Evolutionary conservation across 2,329 filamentous ascomycete species (phyloP).

Genomic region (Lasiodiplodia gonubiensis): DNA sequence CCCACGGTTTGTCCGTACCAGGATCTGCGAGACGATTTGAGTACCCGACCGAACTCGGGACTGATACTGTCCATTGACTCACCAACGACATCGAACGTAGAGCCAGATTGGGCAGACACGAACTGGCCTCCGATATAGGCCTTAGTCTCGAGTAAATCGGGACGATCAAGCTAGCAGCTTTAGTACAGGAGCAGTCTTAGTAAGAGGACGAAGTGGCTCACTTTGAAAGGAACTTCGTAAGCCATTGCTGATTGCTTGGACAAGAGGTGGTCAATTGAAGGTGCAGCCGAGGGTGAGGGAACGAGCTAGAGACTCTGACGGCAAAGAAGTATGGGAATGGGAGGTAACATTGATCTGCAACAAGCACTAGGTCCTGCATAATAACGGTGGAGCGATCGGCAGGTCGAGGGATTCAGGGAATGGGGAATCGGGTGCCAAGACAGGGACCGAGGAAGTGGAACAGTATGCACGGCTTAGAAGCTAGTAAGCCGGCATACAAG

Average conservation of each 20-base stretch:
- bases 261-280: not conserved
- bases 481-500: conserved; percentile 16
- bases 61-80: conserved; percentile 23
- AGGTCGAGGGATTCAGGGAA: not conserved
- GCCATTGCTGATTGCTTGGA: not conserved
- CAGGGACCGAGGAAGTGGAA: conserved; percentile 13
- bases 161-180: conserved; percentile 56
- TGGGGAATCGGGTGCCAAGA: conserved; percentile 19
- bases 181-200: conserved; percentile 7
- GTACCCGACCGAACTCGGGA: not conserved
- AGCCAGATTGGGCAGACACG: conserved; percentile 61
- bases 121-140: conserved; percentile 61
- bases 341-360: not conserved
- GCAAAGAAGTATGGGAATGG: not conserved
- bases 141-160: conserved; percentile 60
- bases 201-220: conserved; percentile 30
- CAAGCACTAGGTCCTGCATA: conserved; percentile 1
- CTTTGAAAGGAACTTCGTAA: conserved; percentile 50
- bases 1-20: conserved; percentile 57
- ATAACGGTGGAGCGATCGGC: conserved; percentile 23
- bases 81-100: conserved; percentile 64
- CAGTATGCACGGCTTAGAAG: conserved; percentile 11
- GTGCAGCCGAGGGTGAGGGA: too few relatives aligned
- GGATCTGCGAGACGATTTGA: conserved; percentile 49
- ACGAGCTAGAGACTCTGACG: not conserved